Evolutionary conservation across 306 rosid species (phyloP), one percentile per base, ranked within the genome.

Genomic region (Lathyrus aphaca): DNA sequence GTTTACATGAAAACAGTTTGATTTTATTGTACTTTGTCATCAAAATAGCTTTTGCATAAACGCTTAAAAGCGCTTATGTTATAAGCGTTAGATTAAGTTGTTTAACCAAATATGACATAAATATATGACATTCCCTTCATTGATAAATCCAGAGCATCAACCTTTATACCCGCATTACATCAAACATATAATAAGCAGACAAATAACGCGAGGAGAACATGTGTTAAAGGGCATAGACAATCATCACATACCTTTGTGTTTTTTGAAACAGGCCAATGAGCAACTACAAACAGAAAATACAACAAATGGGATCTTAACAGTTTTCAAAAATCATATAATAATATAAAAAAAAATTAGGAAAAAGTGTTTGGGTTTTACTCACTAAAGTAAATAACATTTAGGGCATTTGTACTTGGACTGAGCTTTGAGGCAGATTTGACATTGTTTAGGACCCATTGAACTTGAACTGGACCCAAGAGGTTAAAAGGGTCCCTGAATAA

Each of bases 321-420:
- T 42, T 30, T 51, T 30, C 61, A 30, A 3, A 23, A 58, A 8
- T 2, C 17, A 27, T 10, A 59, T 1, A 9, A 38, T 8, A 23
- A 50, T 29, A 37, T 1, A 42, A 43, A 37, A 42, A 42, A 45
- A 51, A n/a, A 18, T 0, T 10, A 37, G 66, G 11, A 27, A 54
- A 10, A 73, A 73, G 45, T 0, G 0, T 49, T 11, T 6, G 68
- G 42, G 63, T 27, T 27, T 21, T 12, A 45, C 81, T 48, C 82
- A 92, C 96, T 92, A 89, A 74, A 91, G 95, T 13, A 71, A 55
- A 23, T 84, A 77, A 77, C 98, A 92, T 1, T 79, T 82, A 67
- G 98, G 95, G 65, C 96, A 92, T 80, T 89, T 92, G 79, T 89
- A 89, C 64, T 92, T 92, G 49, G 89, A 89, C 55, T 50, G 91